Conservation (phyloP, 495 filamentous ascomycete genomes). For the Clavariopsis aquatica region DNA sequence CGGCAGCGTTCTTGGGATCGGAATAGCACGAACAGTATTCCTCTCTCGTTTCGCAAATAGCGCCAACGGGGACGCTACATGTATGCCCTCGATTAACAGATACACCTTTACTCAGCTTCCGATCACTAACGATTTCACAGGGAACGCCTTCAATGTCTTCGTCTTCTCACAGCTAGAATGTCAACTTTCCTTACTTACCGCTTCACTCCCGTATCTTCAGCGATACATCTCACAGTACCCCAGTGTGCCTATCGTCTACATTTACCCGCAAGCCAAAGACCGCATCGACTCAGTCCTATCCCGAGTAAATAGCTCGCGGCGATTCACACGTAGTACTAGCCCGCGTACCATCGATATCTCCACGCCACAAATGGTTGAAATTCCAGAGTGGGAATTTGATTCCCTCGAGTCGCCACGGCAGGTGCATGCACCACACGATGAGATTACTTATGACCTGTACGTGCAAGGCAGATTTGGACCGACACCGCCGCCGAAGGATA, state of each 20-base stretch:
- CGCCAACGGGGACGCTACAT: constrained; percentile 34
- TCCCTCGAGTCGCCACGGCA: constrained; percentile 19
- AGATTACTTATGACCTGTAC: constrained; percentile 22
- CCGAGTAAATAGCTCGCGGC: constrained; percentile 24
- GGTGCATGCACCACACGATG: constrained; percentile 6
- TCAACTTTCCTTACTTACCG: constrained; percentile 37
- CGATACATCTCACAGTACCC: constrained; percentile 20
- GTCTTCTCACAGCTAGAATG: constrained; percentile 37
- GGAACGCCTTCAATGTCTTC: constrained; percentile 39
- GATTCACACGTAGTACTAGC: constrained; percentile 4
- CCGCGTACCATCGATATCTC: constrained; percentile 17
- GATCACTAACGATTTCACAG: constrained; percentile 10
- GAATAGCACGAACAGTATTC: constrained; percentile 34
- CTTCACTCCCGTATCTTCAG: constrained; percentile 36
- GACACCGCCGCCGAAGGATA: constrained; percentile 32
- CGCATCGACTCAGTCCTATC: constrained; percentile 27
- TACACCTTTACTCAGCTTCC: neutral
- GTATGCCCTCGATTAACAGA: constrained; percentile 7
- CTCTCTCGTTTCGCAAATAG: constrained; percentile 31
- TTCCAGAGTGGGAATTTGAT: constrained; percentile 35
- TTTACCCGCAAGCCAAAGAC: constrained; percentile 10
- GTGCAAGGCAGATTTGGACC: constrained; percentile 29
- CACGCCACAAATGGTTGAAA: constrained; percentile 23
- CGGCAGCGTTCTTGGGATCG: constrained; percentile 32
- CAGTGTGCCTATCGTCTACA: constrained; percentile 8